These are phyloP conservation scores for Mycena vitilis DNA, from an alignment of 768 basidiomycete species.

Conservation along the genomic window DNA sequence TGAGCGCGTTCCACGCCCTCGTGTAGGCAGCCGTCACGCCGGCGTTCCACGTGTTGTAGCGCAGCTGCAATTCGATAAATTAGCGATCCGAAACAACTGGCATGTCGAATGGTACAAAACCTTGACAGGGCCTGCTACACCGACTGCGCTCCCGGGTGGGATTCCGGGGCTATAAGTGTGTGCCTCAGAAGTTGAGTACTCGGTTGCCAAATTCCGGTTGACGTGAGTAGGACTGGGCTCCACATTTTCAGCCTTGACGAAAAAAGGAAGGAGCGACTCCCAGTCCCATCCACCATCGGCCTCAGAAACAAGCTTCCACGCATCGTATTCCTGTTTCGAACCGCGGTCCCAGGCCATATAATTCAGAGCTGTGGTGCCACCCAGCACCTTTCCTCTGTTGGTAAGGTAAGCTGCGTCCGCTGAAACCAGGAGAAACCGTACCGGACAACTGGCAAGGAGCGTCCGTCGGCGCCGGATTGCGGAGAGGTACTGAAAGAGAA, in stretches of 20 bases:
- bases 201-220: slow-evolving; percentile 4
- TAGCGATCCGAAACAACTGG: not conserved
- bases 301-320: slow-evolving; percentile 4
- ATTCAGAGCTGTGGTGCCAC: slow-evolving; percentile 19
- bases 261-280: slow-evolving; percentile 14
- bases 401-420: not conserved
- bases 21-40: slow-evolving; percentile 7
- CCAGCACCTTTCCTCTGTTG: slow-evolving; percentile 18
- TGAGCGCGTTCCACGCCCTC: slow-evolving; percentile 21
- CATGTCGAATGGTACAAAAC: not conserved
- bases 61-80: not conserved
- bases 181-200: slow-evolving; percentile 2
- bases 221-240: not conserved
- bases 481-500: slow-evolving; percentile 11
- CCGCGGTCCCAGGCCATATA: slow-evolving; percentile 23
- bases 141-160: not conserved
- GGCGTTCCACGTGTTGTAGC: not conserved
- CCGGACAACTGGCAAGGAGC: slow-evolving; percentile 17
- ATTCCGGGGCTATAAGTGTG: not conserved
- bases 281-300: slow-evolving; percentile 17
- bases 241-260: slow-evolving; percentile 9
- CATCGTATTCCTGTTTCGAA: slow-evolving; percentile 25
- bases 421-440: not conserved
- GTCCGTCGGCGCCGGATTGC: slow-evolving; percentile 18
- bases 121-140: slow-evolving; percentile 18